Conservation (phyloP, 2,329 filamentous ascomycete species). For the Cryphonectria parasitica region DNA sequence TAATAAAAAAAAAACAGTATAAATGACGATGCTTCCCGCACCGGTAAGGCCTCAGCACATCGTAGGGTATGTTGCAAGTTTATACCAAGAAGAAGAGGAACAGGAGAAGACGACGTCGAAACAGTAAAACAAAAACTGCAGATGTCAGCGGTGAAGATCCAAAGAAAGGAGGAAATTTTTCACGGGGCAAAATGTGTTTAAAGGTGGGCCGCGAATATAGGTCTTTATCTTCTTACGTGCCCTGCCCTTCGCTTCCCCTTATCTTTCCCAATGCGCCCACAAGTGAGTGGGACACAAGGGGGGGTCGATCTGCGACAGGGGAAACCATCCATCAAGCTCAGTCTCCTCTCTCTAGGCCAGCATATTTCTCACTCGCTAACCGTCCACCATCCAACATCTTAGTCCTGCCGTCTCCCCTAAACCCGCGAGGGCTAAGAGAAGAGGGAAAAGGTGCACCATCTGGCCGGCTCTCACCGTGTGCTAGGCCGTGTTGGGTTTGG, state of each 20-base stretch:
- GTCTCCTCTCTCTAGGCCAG: not conserved
- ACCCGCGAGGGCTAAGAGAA: not conserved
- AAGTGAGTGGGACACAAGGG: not conserved
- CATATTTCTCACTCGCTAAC: not conserved
- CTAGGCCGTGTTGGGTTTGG: slow-evolving; percentile 4
- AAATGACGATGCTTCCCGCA: slow-evolving; percentile 29
- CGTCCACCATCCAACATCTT: not conserved
- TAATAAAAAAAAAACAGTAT: not conserved
- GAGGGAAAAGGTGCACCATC: not conserved
- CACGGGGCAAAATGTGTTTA: slow-evolving; percentile 17
- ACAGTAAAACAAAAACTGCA: not conserved
- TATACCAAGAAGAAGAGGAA: not conserved
- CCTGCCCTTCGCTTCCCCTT: slow-evolving; percentile 4
- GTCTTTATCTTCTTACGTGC: slow-evolving; percentile 21
- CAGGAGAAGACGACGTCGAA: not conserved
- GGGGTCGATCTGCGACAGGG: not conserved
- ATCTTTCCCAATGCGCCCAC: not conserved
- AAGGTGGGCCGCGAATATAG: slow-evolving; percentile 19
- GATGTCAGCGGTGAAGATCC: slow-evolving; percentile 13
- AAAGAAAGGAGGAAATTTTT: slow-evolving; percentile 24
- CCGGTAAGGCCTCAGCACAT: slow-evolving; percentile 30
- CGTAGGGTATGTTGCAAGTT: slow-evolving; percentile 12
- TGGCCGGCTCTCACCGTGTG: not conserved
- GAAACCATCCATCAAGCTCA: not conserved
- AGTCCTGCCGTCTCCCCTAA: not conserved